These are phyloP conservation scores for Pseudocercospora fijiensis DNA, from an alignment of 2,329 filamentous ascomycete genomes.

Conservation along the genomic window DNA sequence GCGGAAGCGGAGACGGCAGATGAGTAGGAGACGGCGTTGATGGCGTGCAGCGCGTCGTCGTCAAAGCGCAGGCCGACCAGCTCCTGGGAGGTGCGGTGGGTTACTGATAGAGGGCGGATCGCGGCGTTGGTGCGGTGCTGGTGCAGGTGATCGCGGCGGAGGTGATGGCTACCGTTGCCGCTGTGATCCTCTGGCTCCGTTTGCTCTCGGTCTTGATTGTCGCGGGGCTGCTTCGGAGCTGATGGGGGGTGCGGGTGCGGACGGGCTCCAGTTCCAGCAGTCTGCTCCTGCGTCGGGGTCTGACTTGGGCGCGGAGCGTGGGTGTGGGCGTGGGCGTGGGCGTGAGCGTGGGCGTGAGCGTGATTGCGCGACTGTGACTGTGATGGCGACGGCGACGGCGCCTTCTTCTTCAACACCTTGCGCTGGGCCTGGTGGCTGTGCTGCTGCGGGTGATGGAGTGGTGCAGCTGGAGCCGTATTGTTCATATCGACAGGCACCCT, in stretches of 20 bases:
- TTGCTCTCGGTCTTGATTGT: background rate
- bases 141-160: constrained; percentile 8
- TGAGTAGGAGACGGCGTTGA: constrained; percentile 37
- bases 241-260: constrained; percentile 1
- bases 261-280: background rate
- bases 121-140: constrained; percentile 5
- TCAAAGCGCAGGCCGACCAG: constrained; percentile 45
- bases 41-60: constrained; percentile 40
- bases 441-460: background rate
- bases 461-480: constrained; percentile 2
- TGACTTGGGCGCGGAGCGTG: background rate
- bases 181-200: background rate
- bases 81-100: constrained; percentile 37
- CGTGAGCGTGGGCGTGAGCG: background rate
- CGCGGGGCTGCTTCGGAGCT: constrained; percentile 4
- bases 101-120: constrained; percentile 32
- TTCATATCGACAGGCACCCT: constrained; percentile 2
- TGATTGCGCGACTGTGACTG: background rate
- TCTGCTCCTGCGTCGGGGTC: background rate
- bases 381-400: background rate
- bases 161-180: constrained; percentile 1
- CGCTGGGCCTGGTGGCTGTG: constrained; percentile 4
- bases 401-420: constrained; percentile 10
- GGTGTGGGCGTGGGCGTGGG: background rate
- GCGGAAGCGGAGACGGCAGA: constrained; percentile 19